Conservation (phyloP, 2,329 filamentous ascomycete genomes). For the Cladobotryum protrusum region DNA sequence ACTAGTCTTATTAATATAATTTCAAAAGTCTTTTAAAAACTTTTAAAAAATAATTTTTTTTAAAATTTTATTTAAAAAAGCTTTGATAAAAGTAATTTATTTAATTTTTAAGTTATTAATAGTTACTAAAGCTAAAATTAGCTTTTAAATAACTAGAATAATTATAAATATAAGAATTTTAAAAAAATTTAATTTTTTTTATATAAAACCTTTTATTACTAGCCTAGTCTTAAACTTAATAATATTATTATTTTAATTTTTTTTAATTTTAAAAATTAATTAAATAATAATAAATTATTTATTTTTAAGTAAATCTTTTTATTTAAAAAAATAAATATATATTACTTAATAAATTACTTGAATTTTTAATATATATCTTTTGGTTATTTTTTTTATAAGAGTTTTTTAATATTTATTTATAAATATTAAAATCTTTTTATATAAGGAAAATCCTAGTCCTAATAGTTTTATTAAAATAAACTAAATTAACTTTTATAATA, state of each 20-base stretch:
- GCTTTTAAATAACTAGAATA: conserved; percentile 2
- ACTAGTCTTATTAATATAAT: not conserved
- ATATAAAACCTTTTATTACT: not conserved
- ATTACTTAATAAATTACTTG: conserved; percentile 2
- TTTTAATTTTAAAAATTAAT: not conserved
- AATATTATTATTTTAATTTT: not conserved
- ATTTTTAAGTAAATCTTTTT: not conserved
- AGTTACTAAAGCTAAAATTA: not conserved
- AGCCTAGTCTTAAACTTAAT: not conserved
- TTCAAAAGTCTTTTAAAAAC: conserved; percentile 9
- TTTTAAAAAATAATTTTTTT: conserved; percentile 2
- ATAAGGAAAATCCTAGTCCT: not conserved
- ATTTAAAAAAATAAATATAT: not conserved
- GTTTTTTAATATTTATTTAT: not conserved
- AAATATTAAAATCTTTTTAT: conserved; percentile 5
- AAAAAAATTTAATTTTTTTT: not conserved
- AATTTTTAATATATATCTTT: not conserved
- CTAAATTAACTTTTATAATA: conserved; percentile 1
- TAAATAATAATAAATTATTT: not conserved
- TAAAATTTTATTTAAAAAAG: not conserved
- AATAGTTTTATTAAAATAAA: not conserved
- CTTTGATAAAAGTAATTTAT: conserved; percentile 6
- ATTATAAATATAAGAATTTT: not conserved
- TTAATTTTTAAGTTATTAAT: not conserved
- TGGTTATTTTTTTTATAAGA: not conserved